Base-by-base conservation (phyloP, 73 alveolate genomes). In the Paramecium tetraurelia region DNA sequence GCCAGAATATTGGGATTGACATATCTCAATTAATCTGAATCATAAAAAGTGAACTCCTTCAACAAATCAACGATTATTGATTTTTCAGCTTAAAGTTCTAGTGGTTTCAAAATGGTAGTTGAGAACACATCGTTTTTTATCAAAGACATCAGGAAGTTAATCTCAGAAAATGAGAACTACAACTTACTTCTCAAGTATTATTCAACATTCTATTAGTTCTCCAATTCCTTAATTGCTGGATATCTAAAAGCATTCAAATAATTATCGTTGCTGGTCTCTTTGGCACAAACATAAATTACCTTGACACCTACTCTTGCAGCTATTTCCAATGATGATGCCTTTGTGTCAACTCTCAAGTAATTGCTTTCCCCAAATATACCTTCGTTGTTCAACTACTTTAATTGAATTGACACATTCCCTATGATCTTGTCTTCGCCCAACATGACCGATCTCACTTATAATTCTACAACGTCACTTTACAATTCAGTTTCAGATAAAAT, bases 81-180 rank as follows among this genome's bases (percentile, higher is more conserved):
- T 44, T 35, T 3, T 16, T 80, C 90, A 24, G 14, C 43, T 44
- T 80, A 7, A 11, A 41, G 3, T 59, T 44, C 57, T 20, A 41
- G 7, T 7, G 43, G 46, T 80, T 80, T 40, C 33, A 80, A 38
- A 7, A 80, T 80, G 6, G 20, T 0, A 3, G 76, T 80, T 18
- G 76, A 44, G 33, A 80, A 80, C 2, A 80, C 20, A 24, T 80
- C 72, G 21, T 80, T 46, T 31, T 80, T 80, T 9, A 80, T 11
- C 24, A 80, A 44, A 18, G 46, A 22, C 12, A 43, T 44, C 27
- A 80, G 7, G 12, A 44, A 80, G 12, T 46, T 44, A n/a, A 80
- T 80, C 46, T 80, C 90, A n/a, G 90, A 80, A 22, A n/a, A 80
- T 80, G 90, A 80, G 9, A 80, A 80, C 8, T 48, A 3, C 46